These are phyloP conservation scores for Gaertneriomyces semiglobifer DNA, from an alignment of 192 early-diverging fungal genomes.

Conservation along the genomic window DNA sequence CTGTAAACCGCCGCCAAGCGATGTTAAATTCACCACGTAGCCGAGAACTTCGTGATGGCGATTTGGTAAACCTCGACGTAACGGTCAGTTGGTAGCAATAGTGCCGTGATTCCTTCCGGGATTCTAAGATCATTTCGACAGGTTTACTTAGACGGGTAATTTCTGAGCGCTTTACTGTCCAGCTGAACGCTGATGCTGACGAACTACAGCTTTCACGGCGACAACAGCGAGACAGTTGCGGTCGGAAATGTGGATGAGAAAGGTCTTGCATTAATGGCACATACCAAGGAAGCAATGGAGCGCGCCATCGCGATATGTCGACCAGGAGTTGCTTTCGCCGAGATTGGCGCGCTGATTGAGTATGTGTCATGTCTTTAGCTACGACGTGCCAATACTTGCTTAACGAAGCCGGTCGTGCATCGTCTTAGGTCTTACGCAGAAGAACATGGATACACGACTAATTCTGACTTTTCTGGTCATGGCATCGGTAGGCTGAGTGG, in stretches of 20 bases:
- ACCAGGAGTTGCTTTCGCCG: slow-evolving; percentile 65
- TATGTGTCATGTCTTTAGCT: neutral
- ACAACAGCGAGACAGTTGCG: slow-evolving; percentile 65
- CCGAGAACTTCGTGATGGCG: slow-evolving; percentile 60
- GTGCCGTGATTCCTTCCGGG: slow-evolving; percentile 1
- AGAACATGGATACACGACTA: slow-evolving; percentile 57
- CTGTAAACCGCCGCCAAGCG: neutral
- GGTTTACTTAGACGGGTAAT: slow-evolving; percentile 55
- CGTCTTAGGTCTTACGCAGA: slow-evolving; percentile 34
- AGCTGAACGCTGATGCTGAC: neutral
- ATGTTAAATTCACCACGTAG: slow-evolving; percentile 11
- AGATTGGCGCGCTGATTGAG: slow-evolving; percentile 66
- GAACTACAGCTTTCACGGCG: slow-evolving; percentile 58
- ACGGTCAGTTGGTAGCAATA: slow-evolving; percentile 44
- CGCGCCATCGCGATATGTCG: slow-evolving; percentile 64
- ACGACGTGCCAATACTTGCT: neutral
- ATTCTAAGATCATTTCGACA: slow-evolving; percentile 6
- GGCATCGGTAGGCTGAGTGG: slow-evolving; percentile 60
- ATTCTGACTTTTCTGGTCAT: slow-evolving; percentile 77
- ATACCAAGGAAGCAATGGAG: slow-evolving; percentile 57
- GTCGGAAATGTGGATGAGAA: slow-evolving; percentile 60
- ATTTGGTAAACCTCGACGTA: slow-evolving; percentile 77
- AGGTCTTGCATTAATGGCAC: slow-evolving; percentile 52
- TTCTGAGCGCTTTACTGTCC: no score
- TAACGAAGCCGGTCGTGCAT: neutral